A percentile compares a stretch with the other conserved stretches of the same genome.
phyloP scores from a whole-genome alignment of 192 early-diverging fungal genomes.

The Polychytrium aggregatum region DNA sequence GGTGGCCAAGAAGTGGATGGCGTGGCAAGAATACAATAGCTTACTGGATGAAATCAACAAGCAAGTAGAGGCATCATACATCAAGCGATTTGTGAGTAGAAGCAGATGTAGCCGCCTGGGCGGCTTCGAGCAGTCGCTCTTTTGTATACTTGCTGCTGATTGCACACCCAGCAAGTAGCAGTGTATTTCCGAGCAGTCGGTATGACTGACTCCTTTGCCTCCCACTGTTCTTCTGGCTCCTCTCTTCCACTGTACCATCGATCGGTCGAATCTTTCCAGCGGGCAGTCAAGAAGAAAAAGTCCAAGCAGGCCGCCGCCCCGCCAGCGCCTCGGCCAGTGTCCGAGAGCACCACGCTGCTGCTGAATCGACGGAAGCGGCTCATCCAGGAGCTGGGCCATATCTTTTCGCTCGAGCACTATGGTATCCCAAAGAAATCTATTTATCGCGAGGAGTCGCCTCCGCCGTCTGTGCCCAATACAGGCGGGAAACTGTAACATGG shows the following conservation, averaged over 20 bases:
- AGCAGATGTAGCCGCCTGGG: neutral
- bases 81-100: conserved; percentile 68
- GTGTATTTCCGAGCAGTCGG: neutral
- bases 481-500: no score
- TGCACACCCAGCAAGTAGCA: conserved; percentile 12
- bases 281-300: conserved; percentile 7
- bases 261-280: no score
- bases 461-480: no score
- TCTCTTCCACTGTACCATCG: conserved; percentile 3
- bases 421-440: conserved; percentile 18
- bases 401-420: conserved; percentile 22
- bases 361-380: conserved; percentile 21
- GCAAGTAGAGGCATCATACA: conserved; percentile 77
- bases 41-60: conserved; percentile 81
- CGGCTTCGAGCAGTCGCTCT: neutral
- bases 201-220: neutral
- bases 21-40: conserved; percentile 76
- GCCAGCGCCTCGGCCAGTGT: conserved; percentile 9
- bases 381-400: conserved; percentile 21
- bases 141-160: conserved; percentile 4
- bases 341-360: conserved; percentile 17
- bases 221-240: neutral
- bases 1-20: conserved; percentile 60
- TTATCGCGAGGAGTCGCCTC: no score
- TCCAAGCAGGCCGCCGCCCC: neutral